Base-by-base conservation (phyloP, 192 early-diverging fungal species). In the Backusella liffmaniae region DNA sequence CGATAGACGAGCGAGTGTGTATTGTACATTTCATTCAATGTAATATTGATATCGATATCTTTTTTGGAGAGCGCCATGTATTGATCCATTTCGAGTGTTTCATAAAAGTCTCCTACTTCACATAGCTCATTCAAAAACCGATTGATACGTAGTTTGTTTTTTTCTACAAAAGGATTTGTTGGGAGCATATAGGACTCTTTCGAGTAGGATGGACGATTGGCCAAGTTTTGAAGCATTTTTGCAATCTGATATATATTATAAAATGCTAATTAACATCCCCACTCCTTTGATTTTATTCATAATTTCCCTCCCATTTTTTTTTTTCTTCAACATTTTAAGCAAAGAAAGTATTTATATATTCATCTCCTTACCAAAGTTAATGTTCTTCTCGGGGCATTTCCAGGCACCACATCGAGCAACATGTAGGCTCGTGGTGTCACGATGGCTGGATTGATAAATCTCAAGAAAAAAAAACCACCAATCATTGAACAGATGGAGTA, bases 51-150 rank as follows among this genome's bases (percentile, higher is more conserved):
- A 72, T 91, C 83, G 62, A 96, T 91, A 71, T 98, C 92, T 79
- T 95, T 96, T 78, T 96, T 97, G 5, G 96, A 97, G 67, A 98
- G 77, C 0, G 96, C 96, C 81, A 97, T 94, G 74, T 98, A 97
- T 84, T 98, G 96, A 84, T 98, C 96, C 96, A 98, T 98, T 88
- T 98, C 96, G 83, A 98, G 81, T 46, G 93, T 91, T 76, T 98
- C 96, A 81, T 95, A 97, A 86, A 98, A 97, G 76, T 98, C 97
- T 51, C 94, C 89, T 5, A 95, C 94, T 85, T 98, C 96, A 77
- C 96, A 97, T 66, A 99, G 85, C 42, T 96, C 94, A 75, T 92
- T 92, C 70, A 99, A 84, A 82, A 99, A 99, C 78, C 83, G 84
- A 80, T 95, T 93, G 82, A 98, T 93, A 35, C 95, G 88, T 34